phyloP scores from a whole-genome alignment of 768 basidiomycete species.

The Lactarius quietus region DNA sequence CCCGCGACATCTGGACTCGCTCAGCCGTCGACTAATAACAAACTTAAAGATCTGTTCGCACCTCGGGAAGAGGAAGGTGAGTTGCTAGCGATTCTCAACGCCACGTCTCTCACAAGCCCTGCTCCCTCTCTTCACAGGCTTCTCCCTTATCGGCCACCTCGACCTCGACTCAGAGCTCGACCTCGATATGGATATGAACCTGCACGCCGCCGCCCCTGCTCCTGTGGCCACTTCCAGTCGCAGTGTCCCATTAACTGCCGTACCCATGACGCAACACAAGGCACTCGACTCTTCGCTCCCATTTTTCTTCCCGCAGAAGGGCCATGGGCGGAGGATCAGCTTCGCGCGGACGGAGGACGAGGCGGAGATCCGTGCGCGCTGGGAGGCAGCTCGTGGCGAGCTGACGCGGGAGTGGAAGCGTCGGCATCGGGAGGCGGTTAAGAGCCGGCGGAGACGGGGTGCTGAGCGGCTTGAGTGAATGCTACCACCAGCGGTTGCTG shows the following conservation, averaged over 20 bases:
- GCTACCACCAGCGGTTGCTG: no score
- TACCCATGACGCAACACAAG: not conserved
- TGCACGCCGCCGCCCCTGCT: conserved; percentile 19
- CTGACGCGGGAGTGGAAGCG: conserved; percentile 78
- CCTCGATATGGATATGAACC: conserved; percentile 47
- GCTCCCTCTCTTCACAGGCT: conserved; percentile 45
- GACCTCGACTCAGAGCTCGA: conserved; percentile 72
- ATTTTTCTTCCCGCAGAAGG: conserved; percentile 22
- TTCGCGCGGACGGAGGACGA: conserved; percentile 51
- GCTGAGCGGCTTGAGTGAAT: conserved; percentile 38
- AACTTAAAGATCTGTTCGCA: conserved; percentile 71
- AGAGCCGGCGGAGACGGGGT: conserved; percentile 53
- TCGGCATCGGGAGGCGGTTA: conserved; percentile 70
- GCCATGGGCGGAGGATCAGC: conserved; percentile 37
- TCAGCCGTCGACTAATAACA: conserved; percentile 24
- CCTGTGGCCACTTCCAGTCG: not conserved
- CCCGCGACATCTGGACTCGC: not conserved
- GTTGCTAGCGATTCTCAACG: conserved; percentile 18
- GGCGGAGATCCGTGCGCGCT: conserved; percentile 60
- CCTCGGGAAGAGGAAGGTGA: conserved; percentile 65
- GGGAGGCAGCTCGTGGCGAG: conserved; percentile 67
- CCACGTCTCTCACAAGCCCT: not conserved
- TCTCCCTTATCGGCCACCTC: conserved; percentile 73
- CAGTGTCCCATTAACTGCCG: not conserved
- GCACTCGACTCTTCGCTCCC: conserved; percentile 16